These are phyloP conservation scores for Podospora australis DNA, from an alignment of 495 filamentous ascomycete genomes.

Conservation along the genomic window DNA sequence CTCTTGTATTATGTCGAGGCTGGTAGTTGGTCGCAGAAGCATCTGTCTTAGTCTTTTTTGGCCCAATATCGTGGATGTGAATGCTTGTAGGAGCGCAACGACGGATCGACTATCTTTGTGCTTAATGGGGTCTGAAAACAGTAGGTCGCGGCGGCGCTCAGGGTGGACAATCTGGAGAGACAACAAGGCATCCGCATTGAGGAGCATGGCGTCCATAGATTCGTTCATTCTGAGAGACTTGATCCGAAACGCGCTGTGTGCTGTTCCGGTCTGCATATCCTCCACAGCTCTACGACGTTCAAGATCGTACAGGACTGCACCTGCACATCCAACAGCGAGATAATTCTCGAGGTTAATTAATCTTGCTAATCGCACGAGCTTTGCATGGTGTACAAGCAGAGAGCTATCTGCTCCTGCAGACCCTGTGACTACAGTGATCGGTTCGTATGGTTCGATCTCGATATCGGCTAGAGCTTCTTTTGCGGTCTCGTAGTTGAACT, in stretches of 20 bases:
- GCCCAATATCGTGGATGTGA: slow-evolving; percentile 79
- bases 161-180: slow-evolving; percentile 83
- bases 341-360: slow-evolving; percentile 73
- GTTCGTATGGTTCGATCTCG: slow-evolving; percentile 41
- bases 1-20: slow-evolving; percentile 62
- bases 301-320: slow-evolving; percentile 75
- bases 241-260: slow-evolving; percentile 51
- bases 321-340: slow-evolving; percentile 63
- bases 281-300: slow-evolving; percentile 60
- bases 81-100: slow-evolving; percentile 71
- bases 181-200: slow-evolving; percentile 71
- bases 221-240: slow-evolving; percentile 69
- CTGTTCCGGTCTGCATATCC: slow-evolving; percentile 47
- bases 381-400: too few species aligned
- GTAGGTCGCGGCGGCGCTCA: slow-evolving; percentile 69
- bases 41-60: slow-evolving; percentile 68
- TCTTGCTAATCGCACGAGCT: slow-evolving; percentile 63
- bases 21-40: slow-evolving; percentile 73
- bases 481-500: slow-evolving; percentile 68
- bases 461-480: slow-evolving; percentile 60
- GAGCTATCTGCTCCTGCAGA: slow-evolving; percentile 45
- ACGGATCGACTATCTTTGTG: slow-evolving; percentile 89
- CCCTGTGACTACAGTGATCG: slow-evolving; percentile 50
- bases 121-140: too few species aligned
- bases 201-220: slow-evolving; percentile 72